Evolutionary conservation across 2,329 filamentous ascomycete species (phyloP), one percentile per base, ranked within the genome.

Genomic region (Calonectria hawksworthii): DNA sequence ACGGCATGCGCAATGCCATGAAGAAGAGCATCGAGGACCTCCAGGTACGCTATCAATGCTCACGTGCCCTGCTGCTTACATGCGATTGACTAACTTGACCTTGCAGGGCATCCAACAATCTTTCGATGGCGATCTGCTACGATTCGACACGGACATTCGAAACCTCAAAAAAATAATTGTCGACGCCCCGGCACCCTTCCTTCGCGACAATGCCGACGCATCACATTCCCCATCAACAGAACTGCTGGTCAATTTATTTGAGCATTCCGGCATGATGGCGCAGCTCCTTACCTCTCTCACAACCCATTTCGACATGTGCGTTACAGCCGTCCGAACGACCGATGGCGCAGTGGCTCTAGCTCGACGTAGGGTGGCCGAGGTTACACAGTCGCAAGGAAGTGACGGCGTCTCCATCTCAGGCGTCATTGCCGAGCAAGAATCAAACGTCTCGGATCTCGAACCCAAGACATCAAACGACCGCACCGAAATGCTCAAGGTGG

Each of bases 261-360:
- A 89, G 18, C 93, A 96, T 78, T 96, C 96, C 0, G 93, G 94
- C 76, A 92, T 93, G 80, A 96, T 98, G 92, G 96, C 96, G 7
- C 90, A 93, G 72, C 90, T 95, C 7, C 90, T 99, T 2, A 91
- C 95, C 72, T 95, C 94, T 0, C 88, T 99, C 5, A 96, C 95
- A 10, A 92, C 91, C 32, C 96, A 99, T 85, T 98, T 98, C 83
- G 96, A 99, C 84, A 92, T 98, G 77, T 98, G 96, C 84, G 95
- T 98, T 18, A 96, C 94, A 1, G 96, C 96, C 0, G 93, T 98
- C 54, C 94, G 96, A 74, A 95, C 96, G 66, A 98, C 96, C 4
- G 96, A 98, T 86, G 94, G 94, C 36, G 94, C 93, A 7, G 92
- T 92, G 16, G 93, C 92, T 7, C 88, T 93, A 59, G 94, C 93